phyloP scores from a whole-genome alignment of 208 protist genomes.

The Trypanosoma theileri region DNA sequence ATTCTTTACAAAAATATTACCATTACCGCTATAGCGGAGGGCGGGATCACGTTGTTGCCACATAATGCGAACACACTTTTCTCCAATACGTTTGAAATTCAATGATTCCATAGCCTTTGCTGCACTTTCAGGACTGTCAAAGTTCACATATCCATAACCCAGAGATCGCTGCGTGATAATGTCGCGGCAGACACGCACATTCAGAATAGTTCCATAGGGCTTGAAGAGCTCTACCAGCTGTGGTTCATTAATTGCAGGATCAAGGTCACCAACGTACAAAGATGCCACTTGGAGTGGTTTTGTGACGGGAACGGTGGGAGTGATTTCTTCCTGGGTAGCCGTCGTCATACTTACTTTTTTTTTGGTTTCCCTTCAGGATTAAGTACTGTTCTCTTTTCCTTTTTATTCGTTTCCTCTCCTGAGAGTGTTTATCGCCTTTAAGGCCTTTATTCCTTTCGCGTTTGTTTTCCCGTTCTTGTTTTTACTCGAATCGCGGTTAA shows the following conservation, averaged over 20 bases:
- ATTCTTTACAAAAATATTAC: slow-evolving; percentile 99
- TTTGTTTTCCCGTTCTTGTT: too few species aligned
- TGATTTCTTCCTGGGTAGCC: slow-evolving; percentile 15
- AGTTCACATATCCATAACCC: slow-evolving; percentile 99
- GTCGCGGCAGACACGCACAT: slow-evolving; percentile 98
- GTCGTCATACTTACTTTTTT: slow-evolving; percentile 19
- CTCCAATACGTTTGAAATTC: slow-evolving; percentile 96
- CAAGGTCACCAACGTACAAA: slow-evolving; percentile 98
- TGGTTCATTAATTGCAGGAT: slow-evolving; percentile 90
- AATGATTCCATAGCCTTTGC: slow-evolving; percentile 97
- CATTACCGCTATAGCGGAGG: slow-evolving; percentile 95
- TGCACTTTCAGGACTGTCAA: slow-evolving; percentile 94
- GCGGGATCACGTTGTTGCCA: slow-evolving; percentile 98
- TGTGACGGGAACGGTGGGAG: slow-evolving; percentile 15
- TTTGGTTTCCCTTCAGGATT: slow-evolving; percentile 1
- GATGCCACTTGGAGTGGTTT: slow-evolving; percentile 93
- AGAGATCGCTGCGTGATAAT: slow-evolving; percentile 96
- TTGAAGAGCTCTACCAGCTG: slow-evolving; percentile 98
- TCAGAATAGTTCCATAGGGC: slow-evolving; percentile 97
- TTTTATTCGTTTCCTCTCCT: not conserved
- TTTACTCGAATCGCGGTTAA: too few species aligned
- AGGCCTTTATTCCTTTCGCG: too few species aligned
- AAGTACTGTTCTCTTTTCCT: not conserved
- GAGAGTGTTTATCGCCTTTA: too few species aligned
- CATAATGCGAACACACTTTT: slow-evolving; percentile 98